These are phyloP conservation scores for Pythium dissotocum DNA, from an alignment of 352 stramenopile species.

Conservation along the genomic window DNA sequence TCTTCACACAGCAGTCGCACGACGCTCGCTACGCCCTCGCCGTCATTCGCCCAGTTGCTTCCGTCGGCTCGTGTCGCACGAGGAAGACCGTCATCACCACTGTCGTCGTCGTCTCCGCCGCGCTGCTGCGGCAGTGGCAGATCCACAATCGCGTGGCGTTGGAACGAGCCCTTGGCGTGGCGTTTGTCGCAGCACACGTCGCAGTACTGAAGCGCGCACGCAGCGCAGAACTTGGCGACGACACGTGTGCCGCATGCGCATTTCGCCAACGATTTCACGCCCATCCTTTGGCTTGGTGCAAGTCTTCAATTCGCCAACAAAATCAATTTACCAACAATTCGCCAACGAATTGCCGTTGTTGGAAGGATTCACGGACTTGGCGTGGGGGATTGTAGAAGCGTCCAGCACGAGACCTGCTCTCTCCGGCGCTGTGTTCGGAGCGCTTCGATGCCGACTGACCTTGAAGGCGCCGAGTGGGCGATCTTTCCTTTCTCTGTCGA, in stretches of 20 bases:
- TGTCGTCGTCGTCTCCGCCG: background rate
- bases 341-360: background rate
- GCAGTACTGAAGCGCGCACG: constrained; percentile 44
- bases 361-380: background rate
- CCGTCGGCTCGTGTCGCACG: background rate
- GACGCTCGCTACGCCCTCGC: constrained; percentile 7
- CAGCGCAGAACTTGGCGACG: constrained; percentile 24
- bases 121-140: constrained; percentile 4
- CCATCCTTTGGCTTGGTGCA: background rate
- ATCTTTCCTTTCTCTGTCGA: constrained; percentile 5
- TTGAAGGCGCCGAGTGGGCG: background rate
- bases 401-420: background rate
- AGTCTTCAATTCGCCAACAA: background rate
- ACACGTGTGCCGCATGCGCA: constrained; percentile 33
- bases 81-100: background rate
- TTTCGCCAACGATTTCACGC: background rate
- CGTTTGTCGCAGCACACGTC: constrained; percentile 29
- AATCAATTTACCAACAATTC: background rate
- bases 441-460: background rate
- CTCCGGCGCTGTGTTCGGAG: background rate
- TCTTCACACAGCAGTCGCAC: constrained; percentile 41
- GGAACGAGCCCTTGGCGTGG: constrained; percentile 40
- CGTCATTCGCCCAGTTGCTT: background rate
- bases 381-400: background rate
- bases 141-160: constrained; percentile 32